These are phyloP conservation scores for Hypholoma sublateritium DNA, from an alignment of 768 basidiomycete species.

Conservation along the genomic window DNA sequence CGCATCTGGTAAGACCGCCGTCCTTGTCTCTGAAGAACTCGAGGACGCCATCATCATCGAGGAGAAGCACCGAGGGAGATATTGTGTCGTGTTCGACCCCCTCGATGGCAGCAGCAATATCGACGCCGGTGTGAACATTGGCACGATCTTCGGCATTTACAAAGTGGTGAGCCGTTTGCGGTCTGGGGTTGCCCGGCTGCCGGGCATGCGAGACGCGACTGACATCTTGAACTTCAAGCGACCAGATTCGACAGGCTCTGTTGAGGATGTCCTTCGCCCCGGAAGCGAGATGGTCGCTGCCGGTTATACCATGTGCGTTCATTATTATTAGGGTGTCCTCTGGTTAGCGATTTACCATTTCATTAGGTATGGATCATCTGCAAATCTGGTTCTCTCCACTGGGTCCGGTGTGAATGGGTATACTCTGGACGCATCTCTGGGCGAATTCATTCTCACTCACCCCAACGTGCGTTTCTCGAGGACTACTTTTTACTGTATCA, in stretches of 20 bases:
- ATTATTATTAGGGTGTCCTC: conserved; percentile 10
- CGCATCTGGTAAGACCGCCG: conserved; percentile 95
- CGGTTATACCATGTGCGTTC: conserved; percentile 90
- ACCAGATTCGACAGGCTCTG: conserved; percentile 73
- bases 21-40: conserved; percentile 95
- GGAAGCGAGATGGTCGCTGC: conserved; percentile 98
- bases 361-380: conserved; percentile 81
- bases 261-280: conserved; percentile 89
- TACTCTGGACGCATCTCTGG: conserved; percentile 91
- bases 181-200: background rate
- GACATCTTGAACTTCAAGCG: conserved; percentile 41
- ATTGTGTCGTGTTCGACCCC: conserved; percentile 98
- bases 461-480: conserved; percentile 63
- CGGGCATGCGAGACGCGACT: background rate
- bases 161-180: conserved; percentile 61
- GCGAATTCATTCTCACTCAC: conserved; percentile 99
- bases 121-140: conserved; percentile 97
- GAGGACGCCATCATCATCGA: conserved; percentile 93
- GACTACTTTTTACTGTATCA: background rate
- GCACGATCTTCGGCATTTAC: conserved; percentile 98
- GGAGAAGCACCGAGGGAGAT: conserved; percentile 75
- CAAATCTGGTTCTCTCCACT: conserved; percentile 93
- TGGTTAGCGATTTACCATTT: background rate
- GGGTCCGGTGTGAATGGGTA: conserved; percentile 97
- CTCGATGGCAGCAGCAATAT: conserved; percentile 96